Base-by-base conservation (phyloP, 2,329 filamentous ascomycete species). In the Nannizzia gypsea region DNA sequence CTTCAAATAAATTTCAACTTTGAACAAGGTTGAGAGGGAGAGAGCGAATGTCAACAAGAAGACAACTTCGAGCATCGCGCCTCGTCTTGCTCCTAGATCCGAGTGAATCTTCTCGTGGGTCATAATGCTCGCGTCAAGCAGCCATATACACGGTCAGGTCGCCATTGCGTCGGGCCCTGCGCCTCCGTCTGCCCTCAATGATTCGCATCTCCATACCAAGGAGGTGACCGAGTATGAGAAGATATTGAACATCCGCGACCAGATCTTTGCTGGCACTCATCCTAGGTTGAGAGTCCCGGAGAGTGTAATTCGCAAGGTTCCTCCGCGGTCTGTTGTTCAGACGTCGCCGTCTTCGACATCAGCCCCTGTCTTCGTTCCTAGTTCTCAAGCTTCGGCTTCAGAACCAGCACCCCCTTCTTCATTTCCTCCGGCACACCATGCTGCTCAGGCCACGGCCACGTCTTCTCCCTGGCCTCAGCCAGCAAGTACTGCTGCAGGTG, bases 181-280 rank as follows among this genome's bases (percentile, higher is more conserved):
- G 9, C 46, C 46, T 11, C 48, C 48, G 22, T 5, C 48, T 52
- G 48, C 11, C 13, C 22, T 28, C 26, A 22, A 52, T 9, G 22
- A 52, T 15, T 22, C 48, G n/a, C 48, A 68, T 59, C 66, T 70
- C 60, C 62, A 83, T 65, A 70, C 78, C 61, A 76, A 80, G 68
- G 83, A 86, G 69, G 74, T 86, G 56, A 73, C 78, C 67, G 83
- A 91, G 74, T 93, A 90, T 77, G 82, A 87, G 70, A 89, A 86
- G 75, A 88, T 97, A 68, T 72, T 95, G 69, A 83, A 80, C 66
- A 85, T 97, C 73, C 86, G 85, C 73, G 88, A 96, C 77, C 80
- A 85, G 66, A 82, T 97, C 67, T 79, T 93, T 70, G 83, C 88
- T 72, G 90, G 91, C 69, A 84, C 81, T 67, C 76, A 78, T 69